phyloP scores from a whole-genome alignment of 1,284 basidiomycete species.

The Xerocomus cyaneibrunnescens region DNA sequence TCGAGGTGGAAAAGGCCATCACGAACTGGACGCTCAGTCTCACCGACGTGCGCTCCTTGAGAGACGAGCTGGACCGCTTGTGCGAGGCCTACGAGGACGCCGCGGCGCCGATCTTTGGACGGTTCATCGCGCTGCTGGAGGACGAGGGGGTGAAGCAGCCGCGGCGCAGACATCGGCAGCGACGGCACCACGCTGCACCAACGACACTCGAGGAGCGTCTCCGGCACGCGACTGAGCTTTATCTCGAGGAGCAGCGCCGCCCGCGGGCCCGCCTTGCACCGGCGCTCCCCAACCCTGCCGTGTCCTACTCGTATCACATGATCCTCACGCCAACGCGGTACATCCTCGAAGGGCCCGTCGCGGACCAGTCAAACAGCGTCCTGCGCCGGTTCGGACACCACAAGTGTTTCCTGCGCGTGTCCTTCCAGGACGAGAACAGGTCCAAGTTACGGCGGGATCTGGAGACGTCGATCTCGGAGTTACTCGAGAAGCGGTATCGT shows the following conservation, averaged over 20 bases:
- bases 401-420: slow-evolving; percentile 61
- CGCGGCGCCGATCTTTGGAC: slow-evolving; percentile 34
- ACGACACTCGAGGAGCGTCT: slow-evolving; percentile 23
- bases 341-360: slow-evolving; percentile 52
- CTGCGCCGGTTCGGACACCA: slow-evolving; percentile 48
- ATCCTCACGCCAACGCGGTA: slow-evolving; percentile 53
- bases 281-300: slow-evolving; percentile 15
- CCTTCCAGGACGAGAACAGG: slow-evolving; percentile 60
- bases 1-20: slow-evolving; percentile 41
- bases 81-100: slow-evolving; percentile 11
- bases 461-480: slow-evolving; percentile 43
- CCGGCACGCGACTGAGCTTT: slow-evolving; percentile 21
- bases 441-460: slow-evolving; percentile 50
- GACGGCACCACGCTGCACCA: not conserved
- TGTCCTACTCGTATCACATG: slow-evolving; percentile 43
- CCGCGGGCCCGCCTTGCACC: slow-evolving; percentile 26
- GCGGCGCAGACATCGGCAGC: not conserved
- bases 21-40: slow-evolving; percentile 29
- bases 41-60: slow-evolving; percentile 24
- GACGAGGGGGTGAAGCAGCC: slow-evolving; percentile 5
- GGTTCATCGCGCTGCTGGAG: slow-evolving; percentile 28
- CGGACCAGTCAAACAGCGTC: slow-evolving; percentile 62
- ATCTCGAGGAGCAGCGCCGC: slow-evolving; percentile 27
- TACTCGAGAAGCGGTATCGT: slow-evolving; percentile 48
- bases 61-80: slow-evolving; percentile 22